A percentile compares a stretch with the other conserved stretches of the same genome.
phyloP scores from a whole-genome alignment of 495 filamentous ascomycete species.

The Rusavskia elegans region DNA sequence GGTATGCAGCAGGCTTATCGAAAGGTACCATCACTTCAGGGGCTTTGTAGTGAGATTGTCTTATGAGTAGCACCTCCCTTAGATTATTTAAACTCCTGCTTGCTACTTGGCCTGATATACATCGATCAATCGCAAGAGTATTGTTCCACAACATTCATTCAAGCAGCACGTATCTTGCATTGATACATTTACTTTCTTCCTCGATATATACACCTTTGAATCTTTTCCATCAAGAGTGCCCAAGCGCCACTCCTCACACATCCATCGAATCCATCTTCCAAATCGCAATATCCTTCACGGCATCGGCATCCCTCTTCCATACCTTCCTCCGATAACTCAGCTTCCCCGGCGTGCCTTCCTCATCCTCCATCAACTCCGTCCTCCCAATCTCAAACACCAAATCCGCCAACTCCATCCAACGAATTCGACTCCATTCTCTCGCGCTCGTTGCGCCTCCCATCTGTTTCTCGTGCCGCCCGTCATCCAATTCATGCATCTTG shows the following conservation, averaged over 20 bases:
- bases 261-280: constrained; percentile 12
- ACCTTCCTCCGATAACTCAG: constrained; percentile 2
- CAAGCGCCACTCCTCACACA: neutral
- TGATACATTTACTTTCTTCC: no score
- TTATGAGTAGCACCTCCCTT: no score
- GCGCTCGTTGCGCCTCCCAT: constrained; percentile 5
- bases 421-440: constrained; percentile 2
- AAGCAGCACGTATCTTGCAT: no score
- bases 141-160: no score
- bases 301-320: constrained; percentile 1
- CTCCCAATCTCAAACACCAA: constrained; percentile 10
- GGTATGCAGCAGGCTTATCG: no score
- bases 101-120: no score
- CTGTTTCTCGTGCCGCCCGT: constrained; percentile 7
- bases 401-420: constrained; percentile 9
- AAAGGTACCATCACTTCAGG: no score
- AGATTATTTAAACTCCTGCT: no score
- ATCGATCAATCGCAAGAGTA: no score
- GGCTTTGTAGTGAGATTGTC: no score
- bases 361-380: neutral
- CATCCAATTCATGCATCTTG: constrained; percentile 8
- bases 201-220: no score
- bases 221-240: no score
- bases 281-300: constrained; percentile 8
- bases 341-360: neutral